phyloP scores from a whole-genome alignment of 257 asterid genomes.

The Nicotiana tomentosiformis region DNA sequence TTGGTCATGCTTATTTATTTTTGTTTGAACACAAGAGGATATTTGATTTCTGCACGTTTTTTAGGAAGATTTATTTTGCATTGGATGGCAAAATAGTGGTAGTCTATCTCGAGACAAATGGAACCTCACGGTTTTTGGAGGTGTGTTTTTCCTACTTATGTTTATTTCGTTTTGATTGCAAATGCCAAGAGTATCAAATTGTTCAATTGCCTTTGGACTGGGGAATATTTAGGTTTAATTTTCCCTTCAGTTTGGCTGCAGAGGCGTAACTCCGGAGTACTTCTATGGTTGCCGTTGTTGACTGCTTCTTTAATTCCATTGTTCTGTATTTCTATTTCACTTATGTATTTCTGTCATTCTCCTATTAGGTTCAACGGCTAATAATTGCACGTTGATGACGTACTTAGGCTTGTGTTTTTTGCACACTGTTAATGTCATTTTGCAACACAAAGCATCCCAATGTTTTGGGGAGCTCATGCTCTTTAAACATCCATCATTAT shows the following conservation, averaged over 20 bases:
- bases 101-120: slow-evolving; percentile 56
- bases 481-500: background rate
- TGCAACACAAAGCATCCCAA: background rate
- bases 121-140: slow-evolving; percentile 89
- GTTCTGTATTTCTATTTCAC: background rate
- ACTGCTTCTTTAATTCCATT: background rate
- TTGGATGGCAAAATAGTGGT: slow-evolving; percentile 97
- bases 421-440: background rate
- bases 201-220: background rate
- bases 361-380: background rate
- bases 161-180: background rate
- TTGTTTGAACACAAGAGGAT: background rate
- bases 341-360: background rate
- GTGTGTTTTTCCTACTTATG: slow-evolving; percentile 30
- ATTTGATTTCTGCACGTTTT: slow-evolving; percentile 2
- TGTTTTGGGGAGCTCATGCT: background rate
- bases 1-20: background rate
- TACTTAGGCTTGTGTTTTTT: background rate
- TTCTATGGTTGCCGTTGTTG: background rate
- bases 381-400: background rate
- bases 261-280: background rate
- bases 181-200: background rate
- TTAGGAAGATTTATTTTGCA: slow-evolving; percentile 86
- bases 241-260: background rate
- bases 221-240: background rate